Conservation (phyloP, 2,329 filamentous ascomycete species). For the Alternaria solani region DNA sequence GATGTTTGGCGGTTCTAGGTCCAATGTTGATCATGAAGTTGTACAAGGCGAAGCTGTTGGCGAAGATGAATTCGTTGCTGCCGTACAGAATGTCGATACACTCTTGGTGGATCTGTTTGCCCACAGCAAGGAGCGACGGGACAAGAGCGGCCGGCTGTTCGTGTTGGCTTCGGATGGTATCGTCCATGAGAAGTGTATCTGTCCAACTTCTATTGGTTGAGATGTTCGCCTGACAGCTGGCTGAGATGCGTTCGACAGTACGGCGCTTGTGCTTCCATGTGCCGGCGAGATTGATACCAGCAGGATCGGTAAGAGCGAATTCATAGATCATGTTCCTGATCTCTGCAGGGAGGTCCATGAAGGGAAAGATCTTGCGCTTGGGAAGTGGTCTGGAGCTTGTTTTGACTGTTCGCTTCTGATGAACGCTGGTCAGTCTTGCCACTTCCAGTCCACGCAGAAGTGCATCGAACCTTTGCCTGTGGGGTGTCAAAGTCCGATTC, state of each 20-base stretch:
- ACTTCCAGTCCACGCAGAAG: background rate
- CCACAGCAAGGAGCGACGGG: constrained; percentile 40
- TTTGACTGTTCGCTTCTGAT: constrained; percentile 34
- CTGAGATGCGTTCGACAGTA: constrained; percentile 32
- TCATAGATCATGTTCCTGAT: constrained; percentile 47
- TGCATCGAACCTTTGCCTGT: constrained; percentile 36
- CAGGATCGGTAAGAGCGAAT: constrained; percentile 36
- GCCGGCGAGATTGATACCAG: constrained; percentile 36
- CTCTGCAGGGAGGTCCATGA: constrained; percentile 46
- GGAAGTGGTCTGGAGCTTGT: constrained; percentile 29
- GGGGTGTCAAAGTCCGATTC: constrained; percentile 30
- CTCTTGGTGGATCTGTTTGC: constrained; percentile 42
- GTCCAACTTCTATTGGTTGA: background rate
- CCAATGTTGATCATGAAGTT: constrained; percentile 44
- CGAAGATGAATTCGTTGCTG: constrained; percentile 38
- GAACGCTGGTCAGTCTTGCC: constrained; percentile 1
- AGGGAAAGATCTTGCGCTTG: constrained; percentile 45
- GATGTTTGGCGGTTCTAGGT: constrained; percentile 27
- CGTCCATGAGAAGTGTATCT: constrained; percentile 4
- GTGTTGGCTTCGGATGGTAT: constrained; percentile 15
- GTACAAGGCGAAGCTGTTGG: constrained; percentile 41
- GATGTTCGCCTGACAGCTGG: constrained; percentile 2
- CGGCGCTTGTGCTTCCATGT: constrained; percentile 40
- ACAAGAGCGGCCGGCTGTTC: constrained; percentile 20
- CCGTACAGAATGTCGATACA: constrained; percentile 37